These are phyloP conservation scores for Podila minutissima DNA, from an alignment of 192 early-diverging fungal species.

Conservation along the genomic window DNA sequence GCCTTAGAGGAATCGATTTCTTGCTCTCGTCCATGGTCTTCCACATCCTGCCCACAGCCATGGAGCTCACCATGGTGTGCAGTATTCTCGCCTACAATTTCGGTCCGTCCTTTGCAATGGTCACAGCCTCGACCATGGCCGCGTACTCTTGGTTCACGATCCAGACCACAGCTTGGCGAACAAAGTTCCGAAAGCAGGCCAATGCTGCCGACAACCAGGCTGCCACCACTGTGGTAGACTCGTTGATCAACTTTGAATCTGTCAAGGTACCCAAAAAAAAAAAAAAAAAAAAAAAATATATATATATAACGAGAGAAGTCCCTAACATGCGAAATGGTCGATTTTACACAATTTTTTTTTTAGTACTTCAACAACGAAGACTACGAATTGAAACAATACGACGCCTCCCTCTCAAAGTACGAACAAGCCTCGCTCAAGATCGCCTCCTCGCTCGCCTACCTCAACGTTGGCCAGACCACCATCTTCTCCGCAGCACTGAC, in stretches of 20 bases:
- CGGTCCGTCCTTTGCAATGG: conserved; percentile 62
- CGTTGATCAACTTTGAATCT: conserved; percentile 97
- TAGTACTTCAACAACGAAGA: conserved; percentile 88
- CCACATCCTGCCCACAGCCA: conserved; percentile 93
- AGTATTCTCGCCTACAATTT: conserved; percentile 81
- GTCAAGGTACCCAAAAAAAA: conserved; percentile 77
- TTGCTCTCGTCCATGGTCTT: conserved; percentile 95
- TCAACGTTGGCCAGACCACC: conserved; percentile 91
- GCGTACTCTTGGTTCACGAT: conserved; percentile 90
- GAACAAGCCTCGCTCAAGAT: conserved; percentile 87
- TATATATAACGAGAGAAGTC: too few relatives aligned
- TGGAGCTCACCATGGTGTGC: conserved; percentile 97
- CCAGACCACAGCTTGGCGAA: conserved; percentile 90
- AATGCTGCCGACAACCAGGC: conserved; percentile 97
- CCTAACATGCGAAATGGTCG: too few relatives aligned
- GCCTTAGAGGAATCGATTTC: conserved; percentile 91
- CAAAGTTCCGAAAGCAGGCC: conserved; percentile 87
- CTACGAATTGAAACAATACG: conserved; percentile 85
- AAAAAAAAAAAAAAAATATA: too few relatives aligned
- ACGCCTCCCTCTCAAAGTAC: conserved; percentile 82
- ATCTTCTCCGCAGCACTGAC: conserved; percentile 89
- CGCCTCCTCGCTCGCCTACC: conserved; percentile 78
- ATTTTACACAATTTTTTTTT: neutral
- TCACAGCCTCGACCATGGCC: conserved; percentile 73
- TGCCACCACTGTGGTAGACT: conserved; percentile 93